phyloP scores from a whole-genome alignment of 768 basidiomycete species.

The Trametes cingulata region DNA sequence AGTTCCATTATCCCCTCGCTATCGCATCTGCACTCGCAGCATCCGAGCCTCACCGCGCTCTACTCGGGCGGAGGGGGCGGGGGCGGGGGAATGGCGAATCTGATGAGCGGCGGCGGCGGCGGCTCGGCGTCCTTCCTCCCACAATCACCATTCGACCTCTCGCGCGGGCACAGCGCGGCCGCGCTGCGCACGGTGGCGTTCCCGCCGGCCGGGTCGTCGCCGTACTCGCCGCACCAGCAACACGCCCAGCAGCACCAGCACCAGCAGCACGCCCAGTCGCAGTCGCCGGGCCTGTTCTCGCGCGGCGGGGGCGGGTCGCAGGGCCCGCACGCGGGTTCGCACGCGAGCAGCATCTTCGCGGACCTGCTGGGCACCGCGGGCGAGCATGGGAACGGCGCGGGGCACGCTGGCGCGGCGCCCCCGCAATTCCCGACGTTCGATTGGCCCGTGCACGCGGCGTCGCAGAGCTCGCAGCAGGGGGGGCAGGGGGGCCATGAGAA shows the following conservation, averaged over 20 bases:
- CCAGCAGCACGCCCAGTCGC: conserved; percentile 19
- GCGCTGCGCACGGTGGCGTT: conserved; percentile 22
- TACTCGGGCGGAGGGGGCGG: conserved; percentile 5
- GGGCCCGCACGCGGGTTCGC: not conserved
- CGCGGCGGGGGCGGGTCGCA: conserved; percentile 1
- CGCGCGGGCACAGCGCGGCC: conserved; percentile 1
- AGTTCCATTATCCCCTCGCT: conserved; percentile 13
- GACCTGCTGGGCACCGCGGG: conserved; percentile 24
- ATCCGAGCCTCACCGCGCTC: conserved; percentile 19
- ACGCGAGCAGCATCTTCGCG: conserved; percentile 25
- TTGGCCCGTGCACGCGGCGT: conserved; percentile 27
- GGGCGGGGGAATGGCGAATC: not conserved
- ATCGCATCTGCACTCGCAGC: conserved; percentile 22
- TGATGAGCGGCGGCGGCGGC: conserved; percentile 16
- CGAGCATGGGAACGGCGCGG: conserved; percentile 19
- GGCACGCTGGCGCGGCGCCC: not conserved
- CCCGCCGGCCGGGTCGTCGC: conserved; percentile 11
- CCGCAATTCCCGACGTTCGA: conserved; percentile 24
- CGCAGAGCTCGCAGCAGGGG: conserved; percentile 13
- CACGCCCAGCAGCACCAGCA: conserved; percentile 22
- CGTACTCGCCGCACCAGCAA: conserved; percentile 19
- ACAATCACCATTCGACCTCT: conserved; percentile 20
- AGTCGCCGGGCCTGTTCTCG: conserved; percentile 10
- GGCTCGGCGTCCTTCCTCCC: conserved; percentile 16
- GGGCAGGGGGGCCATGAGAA: conserved; percentile 19